These are phyloP conservation scores for Phialophora chinensis DNA, from an alignment of 2,329 filamentous ascomycete genomes.

Conservation along the genomic window DNA sequence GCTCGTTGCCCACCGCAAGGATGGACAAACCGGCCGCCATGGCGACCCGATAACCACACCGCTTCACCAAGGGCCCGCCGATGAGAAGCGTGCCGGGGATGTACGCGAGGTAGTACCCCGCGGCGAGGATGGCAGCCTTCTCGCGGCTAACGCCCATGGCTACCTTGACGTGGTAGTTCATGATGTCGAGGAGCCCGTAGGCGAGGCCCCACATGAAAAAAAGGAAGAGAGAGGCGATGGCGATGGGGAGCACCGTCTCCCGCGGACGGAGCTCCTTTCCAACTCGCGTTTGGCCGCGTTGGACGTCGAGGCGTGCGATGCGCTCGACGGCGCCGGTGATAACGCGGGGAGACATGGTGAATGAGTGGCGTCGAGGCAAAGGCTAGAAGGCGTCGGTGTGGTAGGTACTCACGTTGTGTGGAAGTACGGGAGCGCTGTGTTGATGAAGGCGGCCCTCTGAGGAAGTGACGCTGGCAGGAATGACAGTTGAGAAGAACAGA, in stretches of 20 bases:
- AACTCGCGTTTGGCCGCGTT: slow-evolving; percentile 23
- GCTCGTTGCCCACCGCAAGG: slow-evolving; percentile 76
- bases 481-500: neutral
- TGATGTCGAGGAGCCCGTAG: slow-evolving; percentile 56
- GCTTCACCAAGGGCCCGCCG: slow-evolving; percentile 36
- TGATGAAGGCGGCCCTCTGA: no score
- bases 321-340: slow-evolving; percentile 64
- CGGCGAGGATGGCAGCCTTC: slow-evolving; percentile 37
- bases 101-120: slow-evolving; percentile 38
- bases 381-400: no score
- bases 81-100: slow-evolving; percentile 36
- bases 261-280: slow-evolving; percentile 19
- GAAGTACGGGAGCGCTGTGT: no score
- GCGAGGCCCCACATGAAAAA: slow-evolving; percentile 62
- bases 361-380: neutral
- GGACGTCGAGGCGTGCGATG: slow-evolving; percentile 43
- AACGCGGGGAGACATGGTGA: slow-evolving; percentile 5
- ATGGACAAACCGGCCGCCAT: slow-evolving; percentile 75
- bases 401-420: no score
- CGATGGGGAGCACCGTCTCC: slow-evolving; percentile 32
- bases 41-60: slow-evolving; percentile 62
- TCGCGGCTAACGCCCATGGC: slow-evolving; percentile 36
- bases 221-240: slow-evolving; percentile 40
- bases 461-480: neutral
- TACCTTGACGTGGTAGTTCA: slow-evolving; percentile 47